These are phyloP conservation scores for Geotrichum siamense DNA, from an alignment of 1,139 yeast genomes.

Conservation along the genomic window DNA sequence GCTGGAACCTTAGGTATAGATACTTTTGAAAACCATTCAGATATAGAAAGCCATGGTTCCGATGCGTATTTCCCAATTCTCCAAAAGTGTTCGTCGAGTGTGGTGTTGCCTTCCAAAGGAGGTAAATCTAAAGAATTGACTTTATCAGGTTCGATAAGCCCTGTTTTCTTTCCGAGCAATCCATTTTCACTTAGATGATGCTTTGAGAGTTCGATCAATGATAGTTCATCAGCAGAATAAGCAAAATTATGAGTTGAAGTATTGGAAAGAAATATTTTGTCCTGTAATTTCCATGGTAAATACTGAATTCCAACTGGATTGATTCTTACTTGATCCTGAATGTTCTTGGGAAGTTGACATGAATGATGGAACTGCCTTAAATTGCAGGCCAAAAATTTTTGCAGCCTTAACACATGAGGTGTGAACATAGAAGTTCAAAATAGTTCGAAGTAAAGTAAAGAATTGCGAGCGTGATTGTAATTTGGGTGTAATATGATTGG, in stretches of 20 bases:
- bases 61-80: conserved; percentile 52
- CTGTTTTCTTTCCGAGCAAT: conserved; percentile 73
- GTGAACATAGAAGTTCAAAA: too few relatives aligned
- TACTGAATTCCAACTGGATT: conserved; percentile 51
- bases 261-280: conserved; percentile 27
- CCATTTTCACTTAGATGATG: conserved; percentile 56
- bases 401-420: too few relatives aligned
- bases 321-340: too few relatives aligned
- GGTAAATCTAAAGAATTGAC: conserved; percentile 53
- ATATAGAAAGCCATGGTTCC: conserved; percentile 54
- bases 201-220: conserved; percentile 51
- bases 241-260: not conserved
- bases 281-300: conserved; percentile 25
- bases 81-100: conserved; percentile 77
- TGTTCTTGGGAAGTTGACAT: too few relatives aligned
- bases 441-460: too few relatives aligned
- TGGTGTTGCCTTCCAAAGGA: conserved; percentile 51
- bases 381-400: too few relatives aligned
- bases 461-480: too few relatives aligned
- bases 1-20: conserved; percentile 45
- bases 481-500: too few relatives aligned
- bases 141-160: conserved; percentile 50
- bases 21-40: conserved; percentile 36
- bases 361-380: too few relatives aligned
- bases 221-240: conserved; percentile 22